A percentile compares a stretch with the other conserved stretches of the same genome.
phyloP scores from a whole-genome alignment of 1,139 yeast species.

The Candida gigantensis region DNA sequence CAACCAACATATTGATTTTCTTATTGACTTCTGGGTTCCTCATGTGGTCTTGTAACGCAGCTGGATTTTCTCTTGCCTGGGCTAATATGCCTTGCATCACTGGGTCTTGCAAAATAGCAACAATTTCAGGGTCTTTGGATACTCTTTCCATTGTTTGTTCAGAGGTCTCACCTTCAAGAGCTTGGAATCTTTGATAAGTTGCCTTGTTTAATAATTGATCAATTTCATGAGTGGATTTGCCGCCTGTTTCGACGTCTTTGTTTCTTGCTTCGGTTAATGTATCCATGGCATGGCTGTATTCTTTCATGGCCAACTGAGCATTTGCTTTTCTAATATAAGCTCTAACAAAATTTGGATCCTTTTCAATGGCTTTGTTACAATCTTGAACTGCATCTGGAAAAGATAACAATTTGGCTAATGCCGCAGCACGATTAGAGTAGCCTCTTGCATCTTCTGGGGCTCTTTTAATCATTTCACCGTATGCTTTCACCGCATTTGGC shows the following conservation, averaged over 20 bases:
- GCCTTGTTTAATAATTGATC: constrained; percentile 84
- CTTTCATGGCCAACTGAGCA: constrained; percentile 90
- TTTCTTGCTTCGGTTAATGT: constrained; percentile 78
- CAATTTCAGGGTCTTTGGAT: constrained; percentile 91
- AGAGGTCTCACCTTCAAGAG: constrained; percentile 87
- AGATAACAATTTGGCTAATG: constrained; percentile 88
- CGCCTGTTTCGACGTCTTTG: constrained; percentile 64
- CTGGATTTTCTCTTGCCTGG: constrained; percentile 95
- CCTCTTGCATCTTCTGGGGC: constrained; percentile 97
- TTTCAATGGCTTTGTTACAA: constrained; percentile 84
- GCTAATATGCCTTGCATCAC: constrained; percentile 93
- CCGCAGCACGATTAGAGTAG: constrained; percentile 97
- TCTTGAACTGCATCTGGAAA: constrained; percentile 96
- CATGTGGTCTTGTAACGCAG: constrained; percentile 97
- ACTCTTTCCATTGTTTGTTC: constrained; percentile 94
- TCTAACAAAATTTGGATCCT: constrained; percentile 86
- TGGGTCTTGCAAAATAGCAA: constrained; percentile 88
- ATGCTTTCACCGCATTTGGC: constrained; percentile 95
- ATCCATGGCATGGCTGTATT: constrained; percentile 78
- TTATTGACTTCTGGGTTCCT: constrained; percentile 89
- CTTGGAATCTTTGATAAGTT: constrained; percentile 71
- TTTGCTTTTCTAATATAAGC: constrained; percentile 97
- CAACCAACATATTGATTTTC: constrained; percentile 86
- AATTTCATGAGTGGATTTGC: constrained; percentile 71
- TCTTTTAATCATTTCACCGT: constrained; percentile 93